Evolutionary conservation across 2,329 filamentous ascomycete species (phyloP).

Genomic region (Botrytis cinerea): DNA sequence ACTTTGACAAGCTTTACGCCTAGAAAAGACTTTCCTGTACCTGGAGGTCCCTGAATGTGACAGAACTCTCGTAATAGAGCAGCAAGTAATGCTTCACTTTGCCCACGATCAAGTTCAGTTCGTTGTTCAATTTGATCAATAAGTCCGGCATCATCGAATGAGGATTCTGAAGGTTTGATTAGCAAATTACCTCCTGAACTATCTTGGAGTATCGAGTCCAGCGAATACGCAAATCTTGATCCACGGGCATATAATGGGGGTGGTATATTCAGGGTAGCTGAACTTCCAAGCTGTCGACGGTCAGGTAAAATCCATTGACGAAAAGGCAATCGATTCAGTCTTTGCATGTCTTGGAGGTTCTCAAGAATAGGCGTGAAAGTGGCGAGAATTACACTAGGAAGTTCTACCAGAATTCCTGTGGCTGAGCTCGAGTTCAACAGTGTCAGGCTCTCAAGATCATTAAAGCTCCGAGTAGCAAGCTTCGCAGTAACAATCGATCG

Average conservation of each 20-base stretch:
- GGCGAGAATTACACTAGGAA: conserved; percentile 13
- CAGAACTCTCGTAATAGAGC: conserved; percentile 47
- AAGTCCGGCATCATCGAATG: conserved; percentile 25
- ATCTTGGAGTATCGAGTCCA: conserved; percentile 30
- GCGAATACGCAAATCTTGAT: conserved; percentile 25
- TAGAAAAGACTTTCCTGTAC: conserved; percentile 39
- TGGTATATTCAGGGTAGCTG: conserved; percentile 26
- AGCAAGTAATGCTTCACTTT: conserved; percentile 45
- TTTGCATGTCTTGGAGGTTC: conserved; percentile 21
- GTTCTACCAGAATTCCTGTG: neutral
- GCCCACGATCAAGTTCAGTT: conserved; percentile 33
- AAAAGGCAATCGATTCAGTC: conserved; percentile 4
- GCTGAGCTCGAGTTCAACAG: neutral
- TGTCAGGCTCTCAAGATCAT: neutral
- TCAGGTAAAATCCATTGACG: conserved; percentile 18
- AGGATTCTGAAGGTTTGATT: neutral
- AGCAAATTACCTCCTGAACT: conserved; percentile 26
- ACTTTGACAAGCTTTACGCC: conserved; percentile 36
- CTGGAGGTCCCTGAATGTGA: conserved; percentile 40
- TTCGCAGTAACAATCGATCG: neutral
- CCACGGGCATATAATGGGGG: conserved; percentile 32
- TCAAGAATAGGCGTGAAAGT: conserved; percentile 17
- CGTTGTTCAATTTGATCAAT: conserved; percentile 30
- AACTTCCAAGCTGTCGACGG: neutral
- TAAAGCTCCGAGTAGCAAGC: neutral